phyloP scores from a whole-genome alignment of 2,329 filamentous ascomycete species.

The Colletotrichum cordylinicola region DNA sequence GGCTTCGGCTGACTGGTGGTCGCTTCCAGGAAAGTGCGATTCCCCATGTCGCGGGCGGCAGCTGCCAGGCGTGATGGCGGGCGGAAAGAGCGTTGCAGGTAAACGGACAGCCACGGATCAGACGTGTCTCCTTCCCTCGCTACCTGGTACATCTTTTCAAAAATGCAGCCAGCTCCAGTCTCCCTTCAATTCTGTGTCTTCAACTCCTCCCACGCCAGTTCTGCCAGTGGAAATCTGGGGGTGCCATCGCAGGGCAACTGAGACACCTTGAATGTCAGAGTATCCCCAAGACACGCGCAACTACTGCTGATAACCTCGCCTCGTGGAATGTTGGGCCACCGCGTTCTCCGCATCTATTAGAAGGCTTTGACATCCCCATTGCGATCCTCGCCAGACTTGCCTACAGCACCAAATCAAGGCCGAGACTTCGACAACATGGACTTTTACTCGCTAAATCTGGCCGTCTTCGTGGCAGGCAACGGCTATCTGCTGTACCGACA shows the following conservation, averaged over 20 bases:
- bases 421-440: slow-evolving; percentile 16
- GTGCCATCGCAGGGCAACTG: slow-evolving; percentile 1
- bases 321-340: background rate
- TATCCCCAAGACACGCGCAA: background rate
- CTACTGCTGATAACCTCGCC: slow-evolving; percentile 4
- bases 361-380: background rate
- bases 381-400: background rate
- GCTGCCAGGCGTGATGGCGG: background rate
- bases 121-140: background rate
- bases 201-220: background rate
- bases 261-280: slow-evolving; percentile 8
- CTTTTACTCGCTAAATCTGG: slow-evolving; percentile 29
- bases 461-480: slow-evolving; percentile 27
- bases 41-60: background rate
- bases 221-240: background rate
- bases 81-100: background rate
- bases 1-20: background rate
- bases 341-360: slow-evolving; percentile 3
- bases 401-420: background rate
- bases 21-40: background rate
- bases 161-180: background rate
- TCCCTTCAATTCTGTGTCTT: background rate
- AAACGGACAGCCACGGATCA: background rate
- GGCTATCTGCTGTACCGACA: slow-evolving; percentile 28
- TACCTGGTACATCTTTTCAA: background rate